Evolutionary conservation across 192 early-diverging fungal species (phyloP).

Genomic region (Coemansia sp.): DNA sequence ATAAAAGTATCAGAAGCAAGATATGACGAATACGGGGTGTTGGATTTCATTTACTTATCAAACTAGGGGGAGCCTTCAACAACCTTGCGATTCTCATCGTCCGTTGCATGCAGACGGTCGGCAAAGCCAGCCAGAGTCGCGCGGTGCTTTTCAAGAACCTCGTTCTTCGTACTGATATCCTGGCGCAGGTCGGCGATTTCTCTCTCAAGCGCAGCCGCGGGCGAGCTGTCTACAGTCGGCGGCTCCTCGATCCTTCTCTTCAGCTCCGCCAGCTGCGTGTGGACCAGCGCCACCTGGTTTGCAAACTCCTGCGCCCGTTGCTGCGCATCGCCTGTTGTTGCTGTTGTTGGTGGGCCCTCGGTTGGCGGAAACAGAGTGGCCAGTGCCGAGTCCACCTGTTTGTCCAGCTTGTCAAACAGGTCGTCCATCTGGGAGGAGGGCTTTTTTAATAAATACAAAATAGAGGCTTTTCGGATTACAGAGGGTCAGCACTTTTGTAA

Average conservation of each 20-base stretch:
- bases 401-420: constrained; percentile 36
- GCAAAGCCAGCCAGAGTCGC: constrained; percentile 7
- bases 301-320: constrained; percentile 49
- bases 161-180: constrained; percentile 35
- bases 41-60: neutral
- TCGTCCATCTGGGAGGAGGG: constrained; percentile 27
- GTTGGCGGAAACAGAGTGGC: constrained; percentile 37
- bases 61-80: constrained; percentile 4
- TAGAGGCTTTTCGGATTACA: too few species aligned
- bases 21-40: too few species aligned
- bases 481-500: too few species aligned
- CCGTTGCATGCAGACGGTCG: constrained; percentile 11
- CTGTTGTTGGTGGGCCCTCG: neutral
- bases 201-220: constrained; percentile 2
- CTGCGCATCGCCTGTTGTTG: constrained; percentile 26
- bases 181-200: constrained; percentile 37
- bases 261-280: constrained; percentile 33
- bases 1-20: too few species aligned
- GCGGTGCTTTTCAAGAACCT: constrained; percentile 32
- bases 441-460: neutral
- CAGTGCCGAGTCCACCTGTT: constrained; percentile 29
- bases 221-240: neutral
- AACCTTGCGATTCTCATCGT: constrained; percentile 15
- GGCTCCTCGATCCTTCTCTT: constrained; percentile 24
- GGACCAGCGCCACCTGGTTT: constrained; percentile 15